Evolutionary conservation across 2,329 filamentous ascomycete species (phyloP).

Genomic region (Ophiosphaerella narmari): DNA sequence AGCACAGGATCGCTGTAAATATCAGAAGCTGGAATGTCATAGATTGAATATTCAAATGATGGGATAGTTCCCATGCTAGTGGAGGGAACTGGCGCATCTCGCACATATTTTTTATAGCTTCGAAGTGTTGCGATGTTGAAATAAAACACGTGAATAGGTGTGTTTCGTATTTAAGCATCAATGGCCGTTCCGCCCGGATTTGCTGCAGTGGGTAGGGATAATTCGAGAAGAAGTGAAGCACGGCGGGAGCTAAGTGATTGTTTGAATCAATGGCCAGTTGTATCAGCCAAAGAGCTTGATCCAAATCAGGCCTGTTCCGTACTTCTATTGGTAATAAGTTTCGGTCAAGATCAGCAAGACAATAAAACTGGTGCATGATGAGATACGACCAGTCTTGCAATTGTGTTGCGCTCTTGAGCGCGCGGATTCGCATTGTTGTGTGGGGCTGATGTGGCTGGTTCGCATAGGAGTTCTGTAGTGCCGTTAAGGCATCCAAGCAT

Average conservation of each 20-base stretch:
- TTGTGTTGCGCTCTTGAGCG: conserved; percentile 43
- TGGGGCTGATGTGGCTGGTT: background rate
- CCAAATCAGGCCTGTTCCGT: conserved; percentile 37
- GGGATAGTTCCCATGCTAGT: conserved; percentile 60
- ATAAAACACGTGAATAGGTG: conserved; percentile 47
- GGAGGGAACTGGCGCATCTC: conserved; percentile 53
- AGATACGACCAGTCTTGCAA: conserved; percentile 35
- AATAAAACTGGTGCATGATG: conserved; percentile 38
- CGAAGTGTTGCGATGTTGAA: conserved; percentile 38
- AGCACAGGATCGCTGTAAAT: conserved; percentile 57
- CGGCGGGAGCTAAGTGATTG: conserved; percentile 41
- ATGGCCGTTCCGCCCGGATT: conserved; percentile 29
- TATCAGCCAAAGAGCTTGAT: conserved; percentile 44
- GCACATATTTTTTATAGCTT: conserved; percentile 19
- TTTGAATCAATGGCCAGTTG: conserved; percentile 55
- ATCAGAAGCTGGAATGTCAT: conserved; percentile 58
- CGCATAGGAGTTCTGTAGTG: conserved; percentile 5
- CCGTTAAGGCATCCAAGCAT: conserved; percentile 10
- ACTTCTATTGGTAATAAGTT: conserved; percentile 45
- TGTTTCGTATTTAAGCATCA: conserved; percentile 40
- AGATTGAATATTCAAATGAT: conserved; percentile 56
- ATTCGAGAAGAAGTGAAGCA: conserved; percentile 52
- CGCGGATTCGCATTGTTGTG: conserved; percentile 18
- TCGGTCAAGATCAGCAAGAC: conserved; percentile 35
- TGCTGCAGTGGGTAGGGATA: conserved; percentile 51